A percentile compares a stretch with the other conserved stretches of the same genome.
These are phyloP conservation scores for Eleusine indica DNA, from an alignment of 176 grass and related monocot genomes.

Conservation along the genomic window DNA sequence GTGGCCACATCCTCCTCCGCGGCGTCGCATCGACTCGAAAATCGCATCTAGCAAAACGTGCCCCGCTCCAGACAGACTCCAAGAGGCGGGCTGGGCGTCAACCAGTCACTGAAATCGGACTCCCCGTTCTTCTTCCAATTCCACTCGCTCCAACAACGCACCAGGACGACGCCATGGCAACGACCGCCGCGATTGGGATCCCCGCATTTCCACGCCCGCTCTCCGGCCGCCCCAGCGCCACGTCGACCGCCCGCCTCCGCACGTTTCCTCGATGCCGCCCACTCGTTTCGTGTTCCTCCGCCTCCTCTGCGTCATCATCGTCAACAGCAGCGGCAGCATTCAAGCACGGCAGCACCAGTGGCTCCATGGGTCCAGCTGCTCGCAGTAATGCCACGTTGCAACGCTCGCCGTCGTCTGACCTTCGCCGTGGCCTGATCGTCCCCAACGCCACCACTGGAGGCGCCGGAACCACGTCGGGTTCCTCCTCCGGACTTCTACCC, in stretches of 20 bases:
- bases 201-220: neutral
- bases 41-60: neutral
- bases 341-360: neutral
- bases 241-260: conserved; percentile 8
- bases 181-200: conserved; percentile 9
- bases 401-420: neutral
- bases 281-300: neutral
- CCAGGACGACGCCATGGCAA: conserved; percentile 27
- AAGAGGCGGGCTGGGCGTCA: neutral
- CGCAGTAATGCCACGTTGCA: conserved; percentile 11
- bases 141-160: neutral
- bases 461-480: neutral
- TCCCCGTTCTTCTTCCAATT: neutral
- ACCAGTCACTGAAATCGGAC: neutral
- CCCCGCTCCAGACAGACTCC: neutral
- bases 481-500: conserved; percentile 22
- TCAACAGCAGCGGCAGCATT: neutral
- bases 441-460: conserved; percentile 24
- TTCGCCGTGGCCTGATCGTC: conserved; percentile 19
- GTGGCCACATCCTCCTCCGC: neutral
- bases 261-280: conserved; percentile 17
- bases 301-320: neutral
- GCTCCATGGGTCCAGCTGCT: conserved; percentile 15
- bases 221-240: neutral
- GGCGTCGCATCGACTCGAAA: neutral